A percentile compares a stretch with the other conserved stretches of the same genome.
Conservation (phyloP, 139 green algal genomes). For the Chlorokybus atmophyticus region DNA sequence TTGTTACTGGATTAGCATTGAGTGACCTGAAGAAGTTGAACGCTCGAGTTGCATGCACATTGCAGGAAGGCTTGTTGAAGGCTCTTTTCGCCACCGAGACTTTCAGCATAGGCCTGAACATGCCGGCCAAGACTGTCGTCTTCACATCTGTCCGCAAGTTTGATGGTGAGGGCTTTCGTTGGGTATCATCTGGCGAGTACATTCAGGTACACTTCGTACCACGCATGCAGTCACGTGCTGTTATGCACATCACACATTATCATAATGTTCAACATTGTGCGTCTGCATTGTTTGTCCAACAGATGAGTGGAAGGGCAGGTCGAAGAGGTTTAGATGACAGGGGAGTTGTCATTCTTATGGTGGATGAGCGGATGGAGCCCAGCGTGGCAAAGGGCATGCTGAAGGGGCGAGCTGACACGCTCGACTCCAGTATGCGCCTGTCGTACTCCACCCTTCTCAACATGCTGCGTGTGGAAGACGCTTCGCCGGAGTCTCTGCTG, state of each 20-base stretch:
- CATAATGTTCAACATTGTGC: not conserved
- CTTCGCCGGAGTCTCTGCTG: conserved; percentile 9
- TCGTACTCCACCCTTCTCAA: conserved; percentile 15
- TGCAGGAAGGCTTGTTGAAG: not conserved
- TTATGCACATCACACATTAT: not conserved
- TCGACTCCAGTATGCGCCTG: conserved; percentile 31
- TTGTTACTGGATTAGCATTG: no score
- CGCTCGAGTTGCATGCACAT: no score
- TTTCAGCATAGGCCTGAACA: conserved; percentile 73
- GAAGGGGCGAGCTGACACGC: conserved; percentile 53
- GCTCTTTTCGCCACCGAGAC: conserved; percentile 71
- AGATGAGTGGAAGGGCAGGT: conserved; percentile 69
- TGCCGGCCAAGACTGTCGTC: conserved; percentile 65
- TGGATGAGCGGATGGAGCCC: conserved; percentile 68
- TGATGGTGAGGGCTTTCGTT: conserved; percentile 41
- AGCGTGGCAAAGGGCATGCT: conserved; percentile 62
- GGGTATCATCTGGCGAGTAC: conserved; percentile 53
- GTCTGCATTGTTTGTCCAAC: conserved; percentile 7
- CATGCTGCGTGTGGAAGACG: conserved; percentile 8
- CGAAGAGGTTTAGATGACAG: conserved; percentile 55
- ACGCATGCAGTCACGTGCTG: not conserved
- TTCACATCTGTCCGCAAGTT: conserved; percentile 64
- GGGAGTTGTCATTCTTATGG: conserved; percentile 67
- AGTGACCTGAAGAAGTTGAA: no score
- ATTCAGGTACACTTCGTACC: conserved; percentile 85